Evolutionary conservation across 2,329 filamentous ascomycete genomes (phyloP).

Genomic region (Calonectria multiphialidica): DNA sequence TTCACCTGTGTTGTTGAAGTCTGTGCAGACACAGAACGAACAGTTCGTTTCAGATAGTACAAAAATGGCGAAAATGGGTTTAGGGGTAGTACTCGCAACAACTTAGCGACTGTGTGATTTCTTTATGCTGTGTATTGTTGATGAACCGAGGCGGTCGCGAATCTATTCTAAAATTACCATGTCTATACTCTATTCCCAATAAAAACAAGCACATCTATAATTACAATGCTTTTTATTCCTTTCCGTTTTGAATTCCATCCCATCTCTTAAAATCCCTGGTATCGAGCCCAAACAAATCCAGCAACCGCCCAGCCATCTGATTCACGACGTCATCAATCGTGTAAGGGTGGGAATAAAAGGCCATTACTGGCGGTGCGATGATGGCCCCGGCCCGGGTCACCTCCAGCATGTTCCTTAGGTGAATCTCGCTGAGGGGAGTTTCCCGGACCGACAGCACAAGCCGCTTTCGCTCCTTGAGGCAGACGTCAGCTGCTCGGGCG

Average conservation of each 20-base stretch:
- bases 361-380: constrained; percentile 57
- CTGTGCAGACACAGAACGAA: too few species aligned
- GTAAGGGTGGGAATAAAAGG: constrained; percentile 57
- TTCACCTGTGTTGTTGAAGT: too few species aligned
- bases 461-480: constrained; percentile 56
- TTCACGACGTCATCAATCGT: constrained; percentile 56
- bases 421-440: constrained; percentile 60
- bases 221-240: neutral
- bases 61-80: too few species aligned
- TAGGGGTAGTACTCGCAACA: too few species aligned
- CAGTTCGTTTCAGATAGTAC: too few species aligned
- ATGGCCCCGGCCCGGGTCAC: constrained; percentile 54
- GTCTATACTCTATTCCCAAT: neutral
- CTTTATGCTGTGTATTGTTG: too few species aligned
- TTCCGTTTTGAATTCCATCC: constrained; percentile 36
- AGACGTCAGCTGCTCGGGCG: constrained; percentile 59
- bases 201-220: neutral
- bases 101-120: too few species aligned
- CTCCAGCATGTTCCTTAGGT: constrained; percentile 59
- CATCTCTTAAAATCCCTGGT: constrained; percentile 54
- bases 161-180: neutral
- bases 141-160: too few species aligned
- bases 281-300: constrained; percentile 59
- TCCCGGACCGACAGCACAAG: constrained; percentile 57
- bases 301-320: constrained; percentile 60